Base-by-base conservation (phyloP, 2,329 filamentous ascomycete genomes). In the Monosporascus ibericus region DNA sequence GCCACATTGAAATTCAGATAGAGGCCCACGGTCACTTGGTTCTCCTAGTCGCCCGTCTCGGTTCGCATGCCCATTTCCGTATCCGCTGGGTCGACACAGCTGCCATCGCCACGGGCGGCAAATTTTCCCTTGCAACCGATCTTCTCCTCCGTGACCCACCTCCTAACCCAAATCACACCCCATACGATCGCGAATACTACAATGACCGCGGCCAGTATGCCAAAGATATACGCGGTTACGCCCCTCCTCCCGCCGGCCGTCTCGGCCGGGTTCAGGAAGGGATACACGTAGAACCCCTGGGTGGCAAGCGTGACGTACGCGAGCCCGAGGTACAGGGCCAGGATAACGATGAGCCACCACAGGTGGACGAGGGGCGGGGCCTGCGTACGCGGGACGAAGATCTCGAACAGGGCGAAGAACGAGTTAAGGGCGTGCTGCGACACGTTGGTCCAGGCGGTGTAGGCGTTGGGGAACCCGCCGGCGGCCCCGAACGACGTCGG, bases 351-450 rank as follows among this genome's bases (percentile, higher is more conserved):
- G 15, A 92, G 73, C 64, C 82, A 85, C 15, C 81, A 68, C n/a
- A 90, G 67, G 63, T 91, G 84, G 22, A 87, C 69, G 71, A 81
- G 85, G 0, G 84, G 65, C 30, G 54, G 39, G 3, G 82, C 79
- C 6, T 74, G 72, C 3, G 86, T 88, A 39, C 88, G 78, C 2
- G 89, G 76, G 36, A 94, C 60, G 22, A 86, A 25, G 60, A 94
- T 78, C 71, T 95, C 89, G 62, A 90, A 80, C n/a, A 92, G 73
- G 1, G 87, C 87, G 66, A 89, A 90, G 49, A 76, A 66, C 47
- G 80, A 78, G 73, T 95, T 95, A 50, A 95, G 71, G 20, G 75
- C 85, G 70, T 95, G 90, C 68, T 88, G 79, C 40, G 85, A 88
- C 59, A 89, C 73, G 66, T 88, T 87, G 61, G 71, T 75, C 83